Conservation (phyloP, 257 asterid genomes). For the Petunia secreta region DNA sequence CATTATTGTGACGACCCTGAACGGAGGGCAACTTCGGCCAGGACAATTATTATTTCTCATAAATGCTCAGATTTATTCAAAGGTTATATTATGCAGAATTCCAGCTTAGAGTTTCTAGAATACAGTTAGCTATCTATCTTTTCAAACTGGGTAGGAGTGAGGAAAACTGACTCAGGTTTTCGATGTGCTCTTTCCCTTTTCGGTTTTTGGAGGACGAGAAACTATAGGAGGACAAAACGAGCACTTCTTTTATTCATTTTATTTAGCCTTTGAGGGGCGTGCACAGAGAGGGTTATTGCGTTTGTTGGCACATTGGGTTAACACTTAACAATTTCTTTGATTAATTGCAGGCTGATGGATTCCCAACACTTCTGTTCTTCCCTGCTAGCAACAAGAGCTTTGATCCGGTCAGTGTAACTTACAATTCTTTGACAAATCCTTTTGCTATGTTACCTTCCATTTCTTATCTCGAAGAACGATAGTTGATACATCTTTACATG, state of each 20-base stretch:
- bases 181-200: too few relatives aligned
- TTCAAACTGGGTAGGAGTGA: neutral
- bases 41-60: neutral
- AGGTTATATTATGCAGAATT: neutral
- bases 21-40: too few relatives aligned
- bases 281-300: neutral
- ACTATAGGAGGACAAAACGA: too few relatives aligned
- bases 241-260: too few relatives aligned
- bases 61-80: neutral
- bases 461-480: neutral
- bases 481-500: neutral
- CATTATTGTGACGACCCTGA: neutral
- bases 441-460: neutral
- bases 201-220: too few relatives aligned
- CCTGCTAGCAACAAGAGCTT: slow-evolving; percentile 98
- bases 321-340: neutral
- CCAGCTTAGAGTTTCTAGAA: neutral
- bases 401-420: slow-evolving; percentile 70
- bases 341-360: slow-evolving; percentile 77
- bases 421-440: slow-evolving; percentile 18
- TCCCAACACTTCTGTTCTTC: slow-evolving; percentile 92
- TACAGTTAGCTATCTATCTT: neutral
- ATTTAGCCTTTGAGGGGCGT: too few relatives aligned
- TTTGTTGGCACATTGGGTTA: neutral
- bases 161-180: neutral